These are phyloP conservation scores for Starmerella sp. DNA, from an alignment of 805 yeast genomes.

Conservation along the genomic window DNA sequence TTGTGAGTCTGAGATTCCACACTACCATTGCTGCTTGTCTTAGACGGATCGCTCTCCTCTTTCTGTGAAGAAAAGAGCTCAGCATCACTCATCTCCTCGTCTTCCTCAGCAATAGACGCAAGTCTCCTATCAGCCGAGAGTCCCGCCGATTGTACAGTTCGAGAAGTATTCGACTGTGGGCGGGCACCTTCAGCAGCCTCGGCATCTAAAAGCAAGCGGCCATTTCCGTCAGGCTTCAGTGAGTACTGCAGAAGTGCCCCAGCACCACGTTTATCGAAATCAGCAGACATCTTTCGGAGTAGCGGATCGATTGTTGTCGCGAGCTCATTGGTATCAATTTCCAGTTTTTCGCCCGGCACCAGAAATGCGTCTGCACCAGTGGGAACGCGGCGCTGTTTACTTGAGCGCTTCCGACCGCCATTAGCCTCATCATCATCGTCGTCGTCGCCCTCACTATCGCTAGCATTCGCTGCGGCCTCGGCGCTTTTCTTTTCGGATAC, in stretches of 20 bases:
- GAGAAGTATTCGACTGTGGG: background rate
- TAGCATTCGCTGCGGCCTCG: slow-evolving; percentile 36
- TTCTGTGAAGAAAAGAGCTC: background rate
- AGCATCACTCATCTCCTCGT: slow-evolving; percentile 6
- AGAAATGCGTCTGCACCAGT: slow-evolving; percentile 12
- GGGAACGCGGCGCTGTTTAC: background rate
- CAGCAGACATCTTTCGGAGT: slow-evolving; percentile 35
- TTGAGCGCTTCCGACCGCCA: slow-evolving; percentile 7
- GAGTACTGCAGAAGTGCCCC: slow-evolving; percentile 38
- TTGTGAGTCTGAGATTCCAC: no score
- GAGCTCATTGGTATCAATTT: slow-evolving; percentile 28
- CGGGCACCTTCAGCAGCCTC: slow-evolving; percentile 32
- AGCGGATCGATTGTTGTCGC: slow-evolving; percentile 34
- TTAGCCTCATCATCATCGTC: slow-evolving; percentile 15
- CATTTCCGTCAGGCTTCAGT: slow-evolving; percentile 37
- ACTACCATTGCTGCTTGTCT: background rate
- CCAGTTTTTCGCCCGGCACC: slow-evolving; percentile 25
- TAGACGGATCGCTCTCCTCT: no score
- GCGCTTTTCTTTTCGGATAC: slow-evolving; percentile 26
- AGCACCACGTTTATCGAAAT: slow-evolving; percentile 37
- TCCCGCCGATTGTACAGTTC: background rate
- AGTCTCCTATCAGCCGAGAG: background rate
- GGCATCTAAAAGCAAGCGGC: slow-evolving; percentile 60
- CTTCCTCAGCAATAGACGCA: slow-evolving; percentile 11
- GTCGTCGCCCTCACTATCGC: slow-evolving; percentile 12